A percentile compares a stretch with the other conserved stretches of the same genome.
These are phyloP conservation scores for Kwoniella dejecticola DNA, from an alignment of 768 basidiomycete species.

Conservation along the genomic window DNA sequence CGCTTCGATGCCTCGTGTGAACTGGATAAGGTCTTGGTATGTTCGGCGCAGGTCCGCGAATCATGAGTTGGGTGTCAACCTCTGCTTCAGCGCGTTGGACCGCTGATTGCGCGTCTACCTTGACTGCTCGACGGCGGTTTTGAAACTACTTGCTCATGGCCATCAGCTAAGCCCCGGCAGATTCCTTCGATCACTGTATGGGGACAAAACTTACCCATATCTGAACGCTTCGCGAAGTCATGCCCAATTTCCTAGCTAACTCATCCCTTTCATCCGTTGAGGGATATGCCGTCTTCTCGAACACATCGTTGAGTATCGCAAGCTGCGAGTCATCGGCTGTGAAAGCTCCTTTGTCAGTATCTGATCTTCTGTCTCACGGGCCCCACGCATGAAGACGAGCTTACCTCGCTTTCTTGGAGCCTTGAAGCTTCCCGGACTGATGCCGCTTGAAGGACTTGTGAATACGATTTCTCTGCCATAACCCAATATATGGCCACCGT, in stretches of 20 bases:
- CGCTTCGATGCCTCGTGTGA: not conserved
- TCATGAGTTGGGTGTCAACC: slow-evolving; percentile 3
- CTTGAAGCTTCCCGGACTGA: slow-evolving; percentile 23
- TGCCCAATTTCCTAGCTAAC: slow-evolving; percentile 36
- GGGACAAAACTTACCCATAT: slow-evolving; percentile 41
- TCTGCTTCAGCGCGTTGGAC: slow-evolving; percentile 30
- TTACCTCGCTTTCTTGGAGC: slow-evolving; percentile 36
- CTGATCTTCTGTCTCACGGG: not conserved
- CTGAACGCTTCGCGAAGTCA: slow-evolving; percentile 44
- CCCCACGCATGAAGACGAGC: not conserved
- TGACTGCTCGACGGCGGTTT: slow-evolving; percentile 40
- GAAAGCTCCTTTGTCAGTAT: not conserved
- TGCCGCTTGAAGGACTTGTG: slow-evolving; percentile 13
- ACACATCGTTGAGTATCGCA: slow-evolving; percentile 26
- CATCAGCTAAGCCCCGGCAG: too few relatives aligned
- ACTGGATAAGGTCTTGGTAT: not conserved
- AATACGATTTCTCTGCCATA: slow-evolving; percentile 1
- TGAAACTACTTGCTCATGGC: slow-evolving; percentile 32
- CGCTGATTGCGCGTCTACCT: slow-evolving; percentile 41
- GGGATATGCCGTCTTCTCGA: slow-evolving; percentile 36
- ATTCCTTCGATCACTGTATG: too few relatives aligned
- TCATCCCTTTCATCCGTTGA: slow-evolving; percentile 39
- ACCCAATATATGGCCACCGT: not conserved
- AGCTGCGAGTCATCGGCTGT: slow-evolving; percentile 43
- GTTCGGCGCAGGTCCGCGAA: slow-evolving; percentile 1